A percentile compares a stretch with the other conserved stretches of the same genome.
phyloP scores from a whole-genome alignment of 345 rosid genomes.

The Hibiscus mutabilis region DNA sequence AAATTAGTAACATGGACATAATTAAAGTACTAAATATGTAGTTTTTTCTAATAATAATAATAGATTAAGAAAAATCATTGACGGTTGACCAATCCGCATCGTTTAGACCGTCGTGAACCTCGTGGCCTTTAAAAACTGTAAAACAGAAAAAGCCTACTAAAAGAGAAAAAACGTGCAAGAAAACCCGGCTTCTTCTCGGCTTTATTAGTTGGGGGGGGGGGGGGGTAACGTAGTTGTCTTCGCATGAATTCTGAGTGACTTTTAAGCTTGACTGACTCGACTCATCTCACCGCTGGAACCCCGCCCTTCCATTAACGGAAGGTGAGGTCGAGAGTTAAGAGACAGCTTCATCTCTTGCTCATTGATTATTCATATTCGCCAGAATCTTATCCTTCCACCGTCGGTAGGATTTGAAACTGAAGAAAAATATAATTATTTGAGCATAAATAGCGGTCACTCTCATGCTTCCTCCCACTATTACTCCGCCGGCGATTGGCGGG shows the following conservation, averaged over 20 bases:
- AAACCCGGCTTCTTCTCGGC: neutral
- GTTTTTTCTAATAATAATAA: no score
- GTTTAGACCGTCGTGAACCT: neutral
- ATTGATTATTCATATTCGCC: neutral
- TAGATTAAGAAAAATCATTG: neutral
- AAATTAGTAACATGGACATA: no score
- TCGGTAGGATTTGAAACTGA: neutral
- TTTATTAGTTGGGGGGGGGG: no score
- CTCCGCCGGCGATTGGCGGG: conserved; percentile 1
- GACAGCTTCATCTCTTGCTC: neutral
- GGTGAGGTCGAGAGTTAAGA: neutral
- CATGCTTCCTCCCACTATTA: neutral
- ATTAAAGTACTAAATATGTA: no score
- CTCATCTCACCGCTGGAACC: neutral
- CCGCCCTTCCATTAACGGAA: neutral
- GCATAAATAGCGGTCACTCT: neutral
- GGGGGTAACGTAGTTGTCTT: neutral
- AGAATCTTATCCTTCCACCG: neutral
- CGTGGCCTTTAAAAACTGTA: neutral
- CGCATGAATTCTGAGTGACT: neutral
- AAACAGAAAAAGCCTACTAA: neutral
- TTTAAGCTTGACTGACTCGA: neutral
- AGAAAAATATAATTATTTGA: neutral
- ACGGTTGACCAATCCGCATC: neutral
- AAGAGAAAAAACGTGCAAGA: neutral